Base-by-base conservation (phyloP, 345 rosid species). In the Eucalyptus erythrocorys region DNA sequence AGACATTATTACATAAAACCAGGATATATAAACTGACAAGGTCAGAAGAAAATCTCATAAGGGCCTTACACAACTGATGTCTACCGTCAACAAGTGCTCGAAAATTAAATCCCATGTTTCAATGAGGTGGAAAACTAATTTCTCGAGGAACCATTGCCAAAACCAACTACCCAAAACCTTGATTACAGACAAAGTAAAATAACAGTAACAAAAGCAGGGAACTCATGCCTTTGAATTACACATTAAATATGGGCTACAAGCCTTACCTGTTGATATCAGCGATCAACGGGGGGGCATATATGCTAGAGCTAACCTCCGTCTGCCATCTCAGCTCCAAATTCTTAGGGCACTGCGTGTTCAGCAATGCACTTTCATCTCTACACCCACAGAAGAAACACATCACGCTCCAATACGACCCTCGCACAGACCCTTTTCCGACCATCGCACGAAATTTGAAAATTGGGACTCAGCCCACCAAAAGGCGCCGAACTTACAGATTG, bases 271-370 rank as follows among this genome's bases (percentile, higher is more conserved):
- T 98, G 91, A 98, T 96, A 91, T 98, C 99, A 66, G 99, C 99
- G 86, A 98, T 96, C 92, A 97, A 92, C 6, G 99, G 99, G 68
- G 97, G 92, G 61, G 99, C 99, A 64, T 96, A 98, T 82, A 98
- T 91, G 92, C 99, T 97, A 88, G 99, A 97, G 92, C 99, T 96
- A 90, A 97, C 99, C 93, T 98, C 99, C 43, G 99, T 93, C 90
- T 97, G 99, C 99, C 99, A 98, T 92, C 99, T 94, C 40, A 98
- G 95, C 95, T 96, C 99, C 91, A 98, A 92, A 87, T 96, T 95
- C 87, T 91, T 93, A 84, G 99, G 99, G 94, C 99, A 98, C 93
- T 92, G 95, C 40, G 99, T 94, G 90, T 98, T 98, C 98, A 96
- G 90, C 91, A 97, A 90, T 88, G 97, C 94, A 92, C 93, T 96